These are phyloP conservation scores for Misopates orontium DNA, from an alignment of 257 asterid genomes.

Conservation along the genomic window DNA sequence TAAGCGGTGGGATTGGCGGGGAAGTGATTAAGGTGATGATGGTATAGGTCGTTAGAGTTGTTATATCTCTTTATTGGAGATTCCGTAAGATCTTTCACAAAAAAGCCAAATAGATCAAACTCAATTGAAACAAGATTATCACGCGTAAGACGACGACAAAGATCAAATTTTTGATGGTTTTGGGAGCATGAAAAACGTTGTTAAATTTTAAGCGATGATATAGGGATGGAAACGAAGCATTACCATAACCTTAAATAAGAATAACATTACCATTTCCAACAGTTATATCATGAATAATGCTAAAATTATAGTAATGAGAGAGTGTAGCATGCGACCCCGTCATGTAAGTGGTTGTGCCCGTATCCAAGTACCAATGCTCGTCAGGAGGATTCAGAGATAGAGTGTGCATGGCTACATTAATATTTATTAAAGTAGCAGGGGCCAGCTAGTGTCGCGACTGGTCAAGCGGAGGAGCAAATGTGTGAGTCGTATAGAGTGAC, in stretches of 20 bases:
- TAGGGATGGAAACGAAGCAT: background rate
- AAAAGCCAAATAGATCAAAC: background rate
- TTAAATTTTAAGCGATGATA: background rate
- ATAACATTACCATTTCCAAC: background rate
- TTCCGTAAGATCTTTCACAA: background rate
- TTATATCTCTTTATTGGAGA: background rate
- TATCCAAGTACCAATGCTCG: too few species aligned
- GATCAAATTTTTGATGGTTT: slow-evolving; percentile 11
- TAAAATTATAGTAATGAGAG: background rate
- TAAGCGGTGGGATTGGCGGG: background rate
- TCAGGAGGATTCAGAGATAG: too few species aligned
- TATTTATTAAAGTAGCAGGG: too few species aligned
- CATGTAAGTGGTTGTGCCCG: background rate
- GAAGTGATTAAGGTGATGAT: background rate
- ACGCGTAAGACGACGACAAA: background rate
- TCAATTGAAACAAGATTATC: background rate
- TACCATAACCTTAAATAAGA: background rate
- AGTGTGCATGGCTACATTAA: too few species aligned
- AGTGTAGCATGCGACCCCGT: background rate
- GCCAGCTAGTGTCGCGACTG: too few species aligned
- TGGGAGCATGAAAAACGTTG: slow-evolving; percentile 20
- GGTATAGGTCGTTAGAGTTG: background rate
- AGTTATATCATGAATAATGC: background rate
- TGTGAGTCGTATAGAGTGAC: too few species aligned
- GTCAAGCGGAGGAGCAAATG: too few species aligned